Base-by-base conservation (phyloP, 805 yeast species). In the Maudiozyma turicensis region DNA sequence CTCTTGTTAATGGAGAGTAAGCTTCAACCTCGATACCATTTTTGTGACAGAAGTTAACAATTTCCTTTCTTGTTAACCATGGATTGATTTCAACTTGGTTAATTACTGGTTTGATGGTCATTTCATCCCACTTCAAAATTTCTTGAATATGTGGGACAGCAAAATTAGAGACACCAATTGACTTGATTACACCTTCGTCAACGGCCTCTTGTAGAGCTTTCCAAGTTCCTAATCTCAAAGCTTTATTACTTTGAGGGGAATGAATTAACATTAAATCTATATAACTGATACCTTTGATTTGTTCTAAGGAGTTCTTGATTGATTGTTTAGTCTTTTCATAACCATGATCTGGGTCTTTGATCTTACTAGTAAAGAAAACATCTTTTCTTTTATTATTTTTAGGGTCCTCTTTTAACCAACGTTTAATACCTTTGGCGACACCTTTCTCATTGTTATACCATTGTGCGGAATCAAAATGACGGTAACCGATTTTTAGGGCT, bases 11-110 rank as follows among this genome's bases (percentile, higher is more conserved):
- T 8, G 96, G 95, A 9, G 91, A 80, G 66, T 76, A 88, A 0
- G 93, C 90, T 62, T 84, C 86, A 10, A 82, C 76, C 6, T 71
- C 68, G 42, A 88, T 77, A 40, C 72, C 78, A 49, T 81, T 66
- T 15, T 72, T 61, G 31, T 71, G 69, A 60, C 84, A 80, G 65
- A 69, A 84, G 47, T 79, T 74, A 26, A 83, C 78, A 49, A 86
- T 70, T 47, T 81, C 81, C 47, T 72, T 66, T 56, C 84, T 71
- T 66, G 82, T 85, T 57, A 83, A 70, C 89, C 93, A 85, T 20
- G 93, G 95, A 52, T 86, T 85, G 48, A 86, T 73, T 64, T 86
- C 95, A 58, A 87, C 76, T 63, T 87, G 95, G 64, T 87, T 83
- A 43, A 84, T 82, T 0, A 81, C 86, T 0, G 95, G 89, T 52